Evolutionary conservation across 371 early-diverging fungal species (phyloP).

Genomic region (Nematocida ironsii): DNA sequence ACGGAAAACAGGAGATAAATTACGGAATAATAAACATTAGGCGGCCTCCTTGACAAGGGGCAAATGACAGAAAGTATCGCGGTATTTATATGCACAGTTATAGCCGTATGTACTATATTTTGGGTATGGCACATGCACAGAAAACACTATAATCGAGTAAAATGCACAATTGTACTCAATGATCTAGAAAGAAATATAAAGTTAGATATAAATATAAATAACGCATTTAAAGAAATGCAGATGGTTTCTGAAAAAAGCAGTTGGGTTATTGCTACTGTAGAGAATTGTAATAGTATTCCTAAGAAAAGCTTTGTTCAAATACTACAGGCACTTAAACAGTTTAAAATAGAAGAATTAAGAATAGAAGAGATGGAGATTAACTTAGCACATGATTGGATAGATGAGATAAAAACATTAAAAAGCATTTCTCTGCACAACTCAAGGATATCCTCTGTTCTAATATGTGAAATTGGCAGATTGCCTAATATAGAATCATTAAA

Average conservation of each 20-base stretch:
- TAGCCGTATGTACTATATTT: no score
- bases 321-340: background rate
- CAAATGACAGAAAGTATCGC: no score
- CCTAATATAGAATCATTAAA: background rate
- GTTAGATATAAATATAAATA: background rate
- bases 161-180: background rate
- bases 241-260: background rate
- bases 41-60: no score
- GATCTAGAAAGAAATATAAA: background rate
- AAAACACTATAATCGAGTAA: no score
- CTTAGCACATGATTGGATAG: background rate
- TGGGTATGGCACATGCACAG: no score
- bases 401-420: background rate
- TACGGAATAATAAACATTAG: no score
- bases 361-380: background rate
- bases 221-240: background rate
- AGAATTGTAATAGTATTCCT: background rate
- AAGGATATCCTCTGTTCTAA: background rate
- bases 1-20: no score
- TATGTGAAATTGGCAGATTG: background rate
- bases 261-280: conserved; percentile 11
- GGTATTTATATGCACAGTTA: no score
- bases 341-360: conserved; percentile 7
- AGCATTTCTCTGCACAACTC: background rate
- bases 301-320: background rate